Conservation (phyloP, 805 yeast species). For the Priceomyces melissophilus region DNA sequence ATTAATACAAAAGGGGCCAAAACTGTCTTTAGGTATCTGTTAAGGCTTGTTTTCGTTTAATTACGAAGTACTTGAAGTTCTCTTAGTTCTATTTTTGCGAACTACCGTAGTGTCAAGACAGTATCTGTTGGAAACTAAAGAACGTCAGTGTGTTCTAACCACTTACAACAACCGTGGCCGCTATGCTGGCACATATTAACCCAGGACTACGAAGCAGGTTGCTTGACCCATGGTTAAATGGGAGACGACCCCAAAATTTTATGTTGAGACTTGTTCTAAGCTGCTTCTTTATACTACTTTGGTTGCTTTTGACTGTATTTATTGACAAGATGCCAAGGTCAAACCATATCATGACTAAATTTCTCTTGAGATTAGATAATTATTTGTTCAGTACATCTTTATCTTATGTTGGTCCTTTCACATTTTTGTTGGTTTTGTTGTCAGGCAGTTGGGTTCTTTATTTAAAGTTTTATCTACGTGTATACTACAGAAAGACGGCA, state of each 20-base stretch:
- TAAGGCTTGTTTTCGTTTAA: too few species aligned
- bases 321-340: conserved; percentile 30
- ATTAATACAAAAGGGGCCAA: too few species aligned
- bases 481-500: background rate
- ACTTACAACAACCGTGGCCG: too few species aligned
- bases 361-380: conserved; percentile 42
- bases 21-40: too few species aligned
- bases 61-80: too few species aligned
- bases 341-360: conserved; percentile 53
- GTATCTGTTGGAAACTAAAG: too few species aligned
- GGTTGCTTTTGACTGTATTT: conserved; percentile 7
- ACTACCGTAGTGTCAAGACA: too few species aligned
- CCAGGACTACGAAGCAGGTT: background rate
- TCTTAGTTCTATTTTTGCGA: too few species aligned
- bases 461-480: conserved; percentile 7
- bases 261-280: background rate
- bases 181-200: too few species aligned
- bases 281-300: conserved; percentile 4
- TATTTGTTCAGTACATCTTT: conserved; percentile 27
- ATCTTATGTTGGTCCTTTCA: conserved; percentile 6
- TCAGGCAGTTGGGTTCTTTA: conserved; percentile 19
- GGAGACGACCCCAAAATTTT: conserved; percentile 1
- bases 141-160: too few species aligned
- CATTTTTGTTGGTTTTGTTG: conserved; percentile 13
- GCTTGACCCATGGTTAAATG: conserved; percentile 3